Evolutionary conservation across 768 basidiomycete species (phyloP).

Genomic region (Calocybe indica): DNA sequence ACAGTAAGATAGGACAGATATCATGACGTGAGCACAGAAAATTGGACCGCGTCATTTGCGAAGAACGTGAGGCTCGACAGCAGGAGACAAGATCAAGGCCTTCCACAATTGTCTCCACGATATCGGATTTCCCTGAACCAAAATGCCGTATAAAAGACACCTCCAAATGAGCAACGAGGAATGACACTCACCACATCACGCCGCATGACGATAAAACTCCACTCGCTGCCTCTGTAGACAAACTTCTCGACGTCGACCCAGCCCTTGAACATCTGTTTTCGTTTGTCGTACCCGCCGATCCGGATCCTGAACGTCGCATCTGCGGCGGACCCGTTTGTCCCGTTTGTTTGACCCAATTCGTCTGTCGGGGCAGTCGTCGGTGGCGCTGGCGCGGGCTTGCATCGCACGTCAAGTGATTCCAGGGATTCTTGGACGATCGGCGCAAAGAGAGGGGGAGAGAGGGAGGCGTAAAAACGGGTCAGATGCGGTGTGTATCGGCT

Average conservation of each 20-base stretch:
- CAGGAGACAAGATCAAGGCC: slow-evolving; percentile 42
- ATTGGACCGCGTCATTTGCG: slow-evolving; percentile 10
- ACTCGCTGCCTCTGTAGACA: slow-evolving; percentile 35
- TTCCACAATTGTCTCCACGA: slow-evolving; percentile 79
- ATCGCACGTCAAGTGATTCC: slow-evolving; percentile 39
- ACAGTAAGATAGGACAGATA: slow-evolving; percentile 15
- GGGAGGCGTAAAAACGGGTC: slow-evolving; percentile 73
- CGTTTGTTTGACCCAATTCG: neutral
- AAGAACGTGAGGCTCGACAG: slow-evolving; percentile 54
- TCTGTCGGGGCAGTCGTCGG: neutral
- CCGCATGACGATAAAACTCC: slow-evolving; percentile 67
- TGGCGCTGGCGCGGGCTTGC: slow-evolving; percentile 32
- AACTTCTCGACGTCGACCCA: slow-evolving; percentile 71
- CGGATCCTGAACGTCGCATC: slow-evolving; percentile 33
- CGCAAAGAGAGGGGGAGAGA: slow-evolving; percentile 48
- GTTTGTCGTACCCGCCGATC: slow-evolving; percentile 63
- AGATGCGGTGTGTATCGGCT: slow-evolving; percentile 66
- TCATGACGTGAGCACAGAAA: neutral
- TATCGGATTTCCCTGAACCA: slow-evolving; percentile 62
- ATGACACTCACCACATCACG: slow-evolving; percentile 52
- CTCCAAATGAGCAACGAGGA: neutral
- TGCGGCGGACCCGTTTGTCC: slow-evolving; percentile 5
- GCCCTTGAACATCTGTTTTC: slow-evolving; percentile 65
- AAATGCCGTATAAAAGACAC: neutral
- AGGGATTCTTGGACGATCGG: slow-evolving; percentile 51